Evolutionary conservation across 495 filamentous ascomycete species (phyloP), one percentile per base, ranked within the genome.

Genomic region (Lasiosphaeria ovina): DNA sequence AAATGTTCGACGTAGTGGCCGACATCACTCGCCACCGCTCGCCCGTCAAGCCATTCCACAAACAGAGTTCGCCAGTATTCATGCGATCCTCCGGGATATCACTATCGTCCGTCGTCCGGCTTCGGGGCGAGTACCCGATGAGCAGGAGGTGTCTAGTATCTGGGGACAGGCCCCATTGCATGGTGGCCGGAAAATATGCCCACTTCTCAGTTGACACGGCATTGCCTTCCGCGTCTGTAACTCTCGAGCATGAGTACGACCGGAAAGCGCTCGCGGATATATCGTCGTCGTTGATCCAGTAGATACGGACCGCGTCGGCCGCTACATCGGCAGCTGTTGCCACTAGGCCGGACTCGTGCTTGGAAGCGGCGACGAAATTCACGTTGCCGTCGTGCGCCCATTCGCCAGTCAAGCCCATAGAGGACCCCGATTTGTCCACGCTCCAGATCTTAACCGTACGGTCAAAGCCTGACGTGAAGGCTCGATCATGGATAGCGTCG

Each of bases 401-500:
- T 1, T 81, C 85, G 44, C 78, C 79, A 6, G 77, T 54, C 2
- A 74, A 66, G 0, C 54, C 36, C 72, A 83, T 77, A 67, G 69
- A 67, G 31, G 68, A 44, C 35, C 68, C 70, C 49, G 73, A 64
- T 17, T 62, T 35, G 12, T 74, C 57, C 0, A 81, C 73, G 56
- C 83, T 76, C 90, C 92, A 98, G 8, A 91, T 71, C 57, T 92
- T 91, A 31, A 94, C 87, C 0, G 84, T 88, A 6, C 83, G 75
- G 62, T 98, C 94, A 64, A 90, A 95, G 33, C 91, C 89, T 0
- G 87, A 87, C 0, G 92, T 92, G 62, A 87, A 96, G 0, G 92
- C 78, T 4, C 74, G 74, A 4, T 79, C 69, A 24, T 81, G 83
- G 38, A 68, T 66, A 0, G 76, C 67, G 36, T 86, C 87, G 75